Evolutionary conservation across 768 basidiomycete species (phyloP), one percentile per base, ranked within the genome.

Genomic region (Podaxis carcinomalis): DNA sequence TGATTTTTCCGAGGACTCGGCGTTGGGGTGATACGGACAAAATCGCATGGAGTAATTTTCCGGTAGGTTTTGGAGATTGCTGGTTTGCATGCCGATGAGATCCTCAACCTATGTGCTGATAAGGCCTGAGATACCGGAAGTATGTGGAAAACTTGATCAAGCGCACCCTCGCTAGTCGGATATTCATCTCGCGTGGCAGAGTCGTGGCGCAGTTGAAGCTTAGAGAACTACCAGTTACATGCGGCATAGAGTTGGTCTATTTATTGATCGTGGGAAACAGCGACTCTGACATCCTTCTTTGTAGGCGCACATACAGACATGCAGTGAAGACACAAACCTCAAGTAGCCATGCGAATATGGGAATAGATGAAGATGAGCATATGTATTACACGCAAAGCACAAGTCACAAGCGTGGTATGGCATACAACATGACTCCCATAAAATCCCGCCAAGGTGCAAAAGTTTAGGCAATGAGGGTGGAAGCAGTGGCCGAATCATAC

Each of bases 401-500:
- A 32, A 9, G 32, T 32, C 32, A 32, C 32, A 32, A 54, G 35
- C 46, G 36, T 39, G 49, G 44, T 36, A 57, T 46, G 44, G 19
- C 49, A 57, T 57, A 56, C 39, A 42, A 3, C 37, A 27, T 56
- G 32, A 21, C 37, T 28, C 40, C 39, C 3, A 44, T 23, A 2
- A 63, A 51, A 46, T 11, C 27, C 46, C 37, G 28, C 39, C 21
- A 40, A 44, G 19, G 42, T 19, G 16, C 40, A 64, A 23, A 6
- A 10, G n/a, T 46, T 82, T 78, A 93, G 72, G 91, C 91, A 72
- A 93, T 87, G 71, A 94, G 79, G 39, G 92, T 97, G 40, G 93
- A 95, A 50, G 96, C 96, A 55, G 95, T 97, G 49, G 88, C 90
- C 63, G 94, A 87, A 77, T 99, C 96, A 75, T 98, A 99, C 81